Conservation (phyloP, 768 basidiomycete genomes). For the Cystoderma amianthinum region DNA sequence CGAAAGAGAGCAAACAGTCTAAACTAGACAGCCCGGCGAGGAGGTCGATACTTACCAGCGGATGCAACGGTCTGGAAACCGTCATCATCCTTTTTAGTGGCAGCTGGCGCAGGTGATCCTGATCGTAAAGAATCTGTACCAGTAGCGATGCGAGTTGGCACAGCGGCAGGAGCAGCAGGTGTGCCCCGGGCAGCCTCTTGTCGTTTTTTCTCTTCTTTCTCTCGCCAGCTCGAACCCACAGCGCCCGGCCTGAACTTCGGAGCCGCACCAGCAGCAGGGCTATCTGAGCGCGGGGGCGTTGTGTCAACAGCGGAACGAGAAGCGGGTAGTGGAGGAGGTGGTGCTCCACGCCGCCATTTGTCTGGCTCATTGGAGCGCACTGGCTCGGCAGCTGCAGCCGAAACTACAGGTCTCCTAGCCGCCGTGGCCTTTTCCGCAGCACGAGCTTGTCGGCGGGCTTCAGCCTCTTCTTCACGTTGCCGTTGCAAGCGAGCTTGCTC, state of each 20-base stretch:
- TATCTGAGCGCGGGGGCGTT: constrained; percentile 46
- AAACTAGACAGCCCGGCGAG: neutral
- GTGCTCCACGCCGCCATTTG: constrained; percentile 23
- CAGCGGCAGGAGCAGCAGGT: constrained; percentile 8
- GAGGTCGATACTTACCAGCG: constrained; percentile 13
- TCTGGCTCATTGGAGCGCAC: constrained; percentile 18
- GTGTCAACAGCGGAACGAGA: constrained; percentile 16
- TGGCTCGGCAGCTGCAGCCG: constrained; percentile 12
- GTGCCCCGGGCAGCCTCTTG: constrained; percentile 14
- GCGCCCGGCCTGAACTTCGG: constrained; percentile 39
- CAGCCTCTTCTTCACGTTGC: constrained; percentile 70
- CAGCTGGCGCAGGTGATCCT: constrained; percentile 28
- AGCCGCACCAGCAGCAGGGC: constrained; percentile 41
- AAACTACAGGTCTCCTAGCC: constrained; percentile 17
- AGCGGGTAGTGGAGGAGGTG: constrained; percentile 19
- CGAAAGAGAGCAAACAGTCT: neutral
- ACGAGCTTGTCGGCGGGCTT: constrained; percentile 33
- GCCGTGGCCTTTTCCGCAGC: constrained; percentile 23
- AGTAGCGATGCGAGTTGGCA: constrained; percentile 12
- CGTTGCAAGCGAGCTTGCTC: constrained; percentile 54
- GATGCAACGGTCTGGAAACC: constrained; percentile 59
- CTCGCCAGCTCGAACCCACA: constrained; percentile 50
- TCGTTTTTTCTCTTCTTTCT: constrained; percentile 27
- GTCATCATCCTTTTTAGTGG: constrained; percentile 52
- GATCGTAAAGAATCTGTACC: constrained; percentile 21